Evolutionary conservation across 306 rosid species (phyloP).

Genomic region (Dicorynia guianensis): DNA sequence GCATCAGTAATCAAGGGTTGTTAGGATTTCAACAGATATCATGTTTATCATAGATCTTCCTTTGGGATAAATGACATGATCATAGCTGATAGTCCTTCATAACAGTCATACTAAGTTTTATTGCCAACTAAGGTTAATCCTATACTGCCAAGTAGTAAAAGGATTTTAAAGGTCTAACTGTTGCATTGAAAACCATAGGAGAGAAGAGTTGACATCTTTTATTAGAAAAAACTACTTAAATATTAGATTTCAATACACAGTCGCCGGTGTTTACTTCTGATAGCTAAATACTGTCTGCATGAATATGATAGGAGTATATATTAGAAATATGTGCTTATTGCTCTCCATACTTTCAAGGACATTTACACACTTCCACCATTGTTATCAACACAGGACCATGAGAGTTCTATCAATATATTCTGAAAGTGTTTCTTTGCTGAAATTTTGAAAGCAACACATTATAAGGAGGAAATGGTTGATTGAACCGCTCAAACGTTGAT

Average conservation of each 20-base stretch:
- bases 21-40: constrained; percentile 17
- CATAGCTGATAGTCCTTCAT: background rate
- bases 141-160: background rate
- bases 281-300: background rate
- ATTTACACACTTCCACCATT: constrained; percentile 6
- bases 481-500: background rate
- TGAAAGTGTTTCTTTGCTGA: constrained; percentile 14
- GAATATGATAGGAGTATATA: background rate
- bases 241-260: background rate
- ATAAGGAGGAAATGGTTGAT: constrained; percentile 1
- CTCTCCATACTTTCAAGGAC: background rate
- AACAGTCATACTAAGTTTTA: constrained; percentile 7
- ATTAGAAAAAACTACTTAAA: no score
- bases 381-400: background rate
- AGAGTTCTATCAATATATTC: constrained; percentile 21
- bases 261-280: background rate
- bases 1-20: constrained; percentile 32
- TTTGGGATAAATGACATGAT: background rate
- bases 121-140: background rate
- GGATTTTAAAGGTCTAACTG: background rate
- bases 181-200: background rate
- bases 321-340: constrained; percentile 8
- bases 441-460: constrained; percentile 4
- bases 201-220: background rate
- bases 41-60: background rate